phyloP scores from a whole-genome alignment of 495 filamentous ascomycete species.

The Daldinia bambusicola region DNA sequence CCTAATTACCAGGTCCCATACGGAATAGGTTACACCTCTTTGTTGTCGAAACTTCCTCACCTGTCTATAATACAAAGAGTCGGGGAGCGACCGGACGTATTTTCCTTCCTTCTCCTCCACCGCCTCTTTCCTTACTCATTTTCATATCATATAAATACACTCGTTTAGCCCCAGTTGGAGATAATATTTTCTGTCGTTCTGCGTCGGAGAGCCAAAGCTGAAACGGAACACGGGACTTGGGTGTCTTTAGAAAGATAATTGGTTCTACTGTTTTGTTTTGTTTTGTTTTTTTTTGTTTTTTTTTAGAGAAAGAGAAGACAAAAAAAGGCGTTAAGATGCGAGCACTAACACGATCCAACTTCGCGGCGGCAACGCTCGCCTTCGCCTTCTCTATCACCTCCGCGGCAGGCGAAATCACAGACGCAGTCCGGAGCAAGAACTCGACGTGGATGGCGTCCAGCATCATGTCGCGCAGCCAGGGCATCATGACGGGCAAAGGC shows the following conservation, averaged over 20 bases:
- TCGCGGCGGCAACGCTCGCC: constrained; percentile 19
- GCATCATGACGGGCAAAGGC: constrained; percentile 48
- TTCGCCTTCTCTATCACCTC: constrained; percentile 22
- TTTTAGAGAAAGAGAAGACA: constrained; percentile 1
- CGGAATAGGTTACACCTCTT: too few relatives aligned
- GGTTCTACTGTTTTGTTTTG: too few relatives aligned
- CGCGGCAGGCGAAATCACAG: constrained; percentile 11
- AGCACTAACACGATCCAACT: constrained; percentile 12
- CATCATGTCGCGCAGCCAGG: constrained; percentile 57
- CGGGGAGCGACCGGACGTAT: background rate
- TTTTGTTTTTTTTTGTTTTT: too few relatives aligned
- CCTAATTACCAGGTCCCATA: background rate
- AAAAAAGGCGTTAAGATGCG: constrained; percentile 13
- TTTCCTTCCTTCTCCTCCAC: constrained; percentile 2
- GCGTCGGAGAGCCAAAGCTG: too few relatives aligned
- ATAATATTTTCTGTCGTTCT: too few relatives aligned
- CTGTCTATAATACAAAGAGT: constrained; percentile 1
- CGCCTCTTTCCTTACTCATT: background rate
- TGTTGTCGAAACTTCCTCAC: background rate
- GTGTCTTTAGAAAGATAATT: background rate
- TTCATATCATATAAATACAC: constrained; percentile 6
- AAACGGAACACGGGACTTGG: constrained; percentile 4
- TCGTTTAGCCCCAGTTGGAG: constrained; percentile 3
- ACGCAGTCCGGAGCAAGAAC: constrained; percentile 29
- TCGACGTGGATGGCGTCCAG: constrained; percentile 59